Conservation (phyloP, 305 asterid genomes). For the Solanum hybrid region DNA sequence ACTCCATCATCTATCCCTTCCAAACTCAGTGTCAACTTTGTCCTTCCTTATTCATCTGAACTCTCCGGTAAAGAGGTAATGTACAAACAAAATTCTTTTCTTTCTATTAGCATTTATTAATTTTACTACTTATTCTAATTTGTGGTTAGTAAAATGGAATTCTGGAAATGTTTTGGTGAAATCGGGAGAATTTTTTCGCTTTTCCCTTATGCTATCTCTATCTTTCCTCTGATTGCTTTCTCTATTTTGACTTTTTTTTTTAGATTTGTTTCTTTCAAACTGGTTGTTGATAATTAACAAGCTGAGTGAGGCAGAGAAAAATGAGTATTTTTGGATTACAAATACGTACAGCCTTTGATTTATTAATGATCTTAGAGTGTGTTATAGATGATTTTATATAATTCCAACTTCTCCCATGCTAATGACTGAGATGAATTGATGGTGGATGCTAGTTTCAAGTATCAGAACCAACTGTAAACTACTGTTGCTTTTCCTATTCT, state of each 20-base stretch:
- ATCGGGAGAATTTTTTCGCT: not conserved
- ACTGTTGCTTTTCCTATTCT: not conserved
- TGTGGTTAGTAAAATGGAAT: not conserved
- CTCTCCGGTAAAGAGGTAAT: constrained; percentile 57
- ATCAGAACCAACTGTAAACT: not conserved
- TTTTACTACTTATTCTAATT: not conserved
- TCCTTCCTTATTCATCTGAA: constrained; percentile 62
- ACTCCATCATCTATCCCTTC: constrained; percentile 64
- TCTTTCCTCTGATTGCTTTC: not conserved
- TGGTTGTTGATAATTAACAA: not conserved
- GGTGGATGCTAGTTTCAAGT: not conserved
- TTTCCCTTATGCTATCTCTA: not conserved
- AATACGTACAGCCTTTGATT: not conserved
- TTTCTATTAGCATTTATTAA: not conserved
- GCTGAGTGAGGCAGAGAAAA: not conserved
- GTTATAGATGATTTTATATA: not conserved
- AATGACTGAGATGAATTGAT: not conserved
- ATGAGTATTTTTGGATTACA: not conserved
- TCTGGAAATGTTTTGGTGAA: not conserved
- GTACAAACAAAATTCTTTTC: not conserved
- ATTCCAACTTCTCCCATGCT: not conserved
- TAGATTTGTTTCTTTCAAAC: not conserved
- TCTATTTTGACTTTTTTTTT: not conserved
- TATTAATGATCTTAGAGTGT: not conserved
- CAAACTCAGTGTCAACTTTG: constrained; percentile 79